Evolutionary conservation across 2,329 filamentous ascomycete species (phyloP), one percentile per base, ranked within the genome.

Genomic region (Rhinocladiella mackenziei): DNA sequence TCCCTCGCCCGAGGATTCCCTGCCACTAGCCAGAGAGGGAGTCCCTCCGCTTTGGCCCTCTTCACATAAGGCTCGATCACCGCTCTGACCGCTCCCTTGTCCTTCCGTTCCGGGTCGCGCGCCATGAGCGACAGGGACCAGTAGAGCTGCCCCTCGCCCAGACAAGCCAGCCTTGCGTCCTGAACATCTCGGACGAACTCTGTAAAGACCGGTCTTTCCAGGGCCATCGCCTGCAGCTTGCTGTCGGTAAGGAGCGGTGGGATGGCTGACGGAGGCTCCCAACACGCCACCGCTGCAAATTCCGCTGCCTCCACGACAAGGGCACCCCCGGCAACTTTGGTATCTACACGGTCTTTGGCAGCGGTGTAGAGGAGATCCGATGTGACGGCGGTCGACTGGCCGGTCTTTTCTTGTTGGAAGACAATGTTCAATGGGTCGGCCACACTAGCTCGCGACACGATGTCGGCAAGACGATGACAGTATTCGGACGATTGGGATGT

Each of bases 31-130:
- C 53, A 55, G 1, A 57, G 28, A 8, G 54, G 49, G 34, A 53
- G 17, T 8, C 19, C 33, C 11, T 54, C 49, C 10, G 39, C 14
- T 13, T 38, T 50, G 3, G 49, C 52, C 28, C 39, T 28, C 14
- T 34, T 28, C 25, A 56, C 37, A 20, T 45, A 54, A 9, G 51
- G 51, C 40, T 54, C 49, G 18, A 56, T 54, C 15, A 56, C 47
- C 11, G 52, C 52, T 17, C 54, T 45, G 13, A 55, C 51, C 2
- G 49, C 51, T 13, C 54, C 54, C 32, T 39, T 51, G 28, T 47
- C 45, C 36, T 31, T 45, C 13, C 48, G 32, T 9, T 44, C 20
- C 11, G 51, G 51, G 39, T 54, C 48, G 15, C 48, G 37, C 31
- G 51, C 48, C 51, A 54, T 54, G 28, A 54, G 29, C 18, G 38